These are phyloP conservation scores for Dryadomyces sulphureus DNA, from an alignment of 2,329 filamentous ascomycete genomes.

Conservation along the genomic window DNA sequence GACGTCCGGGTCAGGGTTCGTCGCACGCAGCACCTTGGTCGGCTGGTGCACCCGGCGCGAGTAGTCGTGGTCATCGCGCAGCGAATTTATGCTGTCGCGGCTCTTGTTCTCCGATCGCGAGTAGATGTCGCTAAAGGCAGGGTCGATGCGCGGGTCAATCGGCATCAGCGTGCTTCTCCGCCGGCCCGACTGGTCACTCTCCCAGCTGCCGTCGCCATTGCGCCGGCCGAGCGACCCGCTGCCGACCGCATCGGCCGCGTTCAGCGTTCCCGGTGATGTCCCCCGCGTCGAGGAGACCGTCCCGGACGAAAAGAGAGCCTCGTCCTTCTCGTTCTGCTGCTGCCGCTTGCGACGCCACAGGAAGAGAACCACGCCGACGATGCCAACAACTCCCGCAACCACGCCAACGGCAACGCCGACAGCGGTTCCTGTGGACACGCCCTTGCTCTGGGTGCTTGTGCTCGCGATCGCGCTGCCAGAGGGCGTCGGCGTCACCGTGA, in stretches of 20 bases:
- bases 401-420: constrained; percentile 40
- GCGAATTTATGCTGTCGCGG: constrained; percentile 46
- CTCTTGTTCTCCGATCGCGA: constrained; percentile 38
- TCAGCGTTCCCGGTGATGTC: constrained; percentile 34
- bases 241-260: constrained; percentile 21
- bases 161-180: constrained; percentile 39
- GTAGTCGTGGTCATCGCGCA: constrained; percentile 52
- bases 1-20: constrained; percentile 40
- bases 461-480: neutral
- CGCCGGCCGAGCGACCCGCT: constrained; percentile 3
- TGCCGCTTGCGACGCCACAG: constrained; percentile 22
- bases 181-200: constrained; percentile 21
- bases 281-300: constrained; percentile 28
- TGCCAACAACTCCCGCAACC: constrained; percentile 14
- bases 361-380: constrained; percentile 24
- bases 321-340: constrained; percentile 22
- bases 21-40: constrained; percentile 41
- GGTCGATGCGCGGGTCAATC: constrained; percentile 49
- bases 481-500: constrained; percentile 32
- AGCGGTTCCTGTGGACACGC: constrained; percentile 30
- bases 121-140: constrained; percentile 42
- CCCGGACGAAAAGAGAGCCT: constrained; percentile 24
- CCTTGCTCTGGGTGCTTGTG: constrained; percentile 11
- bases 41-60: constrained; percentile 42
- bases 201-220: constrained; percentile 15